Base-by-base conservation (phyloP, 441 rosid genomes). In the Geranium incanum region DNA sequence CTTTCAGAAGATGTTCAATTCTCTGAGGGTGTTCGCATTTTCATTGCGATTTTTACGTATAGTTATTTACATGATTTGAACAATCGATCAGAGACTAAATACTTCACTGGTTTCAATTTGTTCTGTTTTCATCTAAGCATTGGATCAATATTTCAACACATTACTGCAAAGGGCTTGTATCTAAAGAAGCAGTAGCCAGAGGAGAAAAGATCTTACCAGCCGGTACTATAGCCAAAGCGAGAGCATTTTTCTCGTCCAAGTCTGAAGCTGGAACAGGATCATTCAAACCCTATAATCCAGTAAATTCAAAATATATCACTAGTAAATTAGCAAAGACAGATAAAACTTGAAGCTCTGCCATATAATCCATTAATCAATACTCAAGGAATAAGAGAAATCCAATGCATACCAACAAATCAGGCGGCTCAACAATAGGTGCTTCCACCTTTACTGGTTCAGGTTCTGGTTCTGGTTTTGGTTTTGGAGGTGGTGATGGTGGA, bases 171-270 rank as follows among this genome's bases (percentile, higher is more conserved):
- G 45, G 9, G 9, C 60, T 52, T 13, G 16, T n/a, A 52, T 52
- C 23, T 16, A 13, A 63, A 8, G 36, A 5, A 18, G 36, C 4
- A 18, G 28, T 18, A 6, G 21, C 23, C 28, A 6, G 1, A 23
- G 7, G 33, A 63, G 45, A 45, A 70, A 70, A n/a, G 15, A 72
- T 75, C 89, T 74, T 84, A 82, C 82, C 85, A 78, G 82, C 89
- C 45, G 97, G 93, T 74, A 95, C 90, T 74, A 92, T 90, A 64
- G 99, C 98, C 86, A 95, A 81, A 78, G 97, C 97, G 79, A 87
- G 73, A 65, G 97, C 89, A 87, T 89, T 95, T 80, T 85, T 90
- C 78, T 90, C 90, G 55, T 92, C 91, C 12, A 88, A 81, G 70
- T 88, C 89, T 63, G 97, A 85, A 45, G 86, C 90, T 68, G 71